These are phyloP conservation scores for Russula brevipes DNA, from an alignment of 768 basidiomycete genomes.

Conservation along the genomic window DNA sequence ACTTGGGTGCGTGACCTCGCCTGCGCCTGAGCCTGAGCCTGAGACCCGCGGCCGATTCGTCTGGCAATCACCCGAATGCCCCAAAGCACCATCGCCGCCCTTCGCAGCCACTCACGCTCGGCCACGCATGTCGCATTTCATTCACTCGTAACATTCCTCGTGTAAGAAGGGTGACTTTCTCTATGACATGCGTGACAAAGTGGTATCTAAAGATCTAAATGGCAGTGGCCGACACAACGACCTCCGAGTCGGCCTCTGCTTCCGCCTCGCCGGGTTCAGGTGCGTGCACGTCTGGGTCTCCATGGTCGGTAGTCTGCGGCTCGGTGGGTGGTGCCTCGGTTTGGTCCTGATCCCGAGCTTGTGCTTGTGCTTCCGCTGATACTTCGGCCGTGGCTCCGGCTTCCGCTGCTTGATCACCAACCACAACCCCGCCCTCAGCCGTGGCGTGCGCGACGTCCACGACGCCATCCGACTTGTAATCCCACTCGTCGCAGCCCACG, in stretches of 20 bases:
- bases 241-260: neutral
- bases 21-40: neutral
- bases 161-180: neutral
- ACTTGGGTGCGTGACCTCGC: neutral
- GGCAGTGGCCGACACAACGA: neutral
- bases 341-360: neutral
- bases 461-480: slow-evolving; percentile 48
- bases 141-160: neutral
- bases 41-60: neutral
- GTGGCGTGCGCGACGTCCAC: neutral
- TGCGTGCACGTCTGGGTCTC: no score
- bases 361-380: neutral
- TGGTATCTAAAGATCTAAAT: slow-evolving; percentile 7
- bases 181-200: no score
- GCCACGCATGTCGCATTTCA: neutral
- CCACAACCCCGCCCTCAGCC: neutral
- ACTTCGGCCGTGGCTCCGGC: neutral
- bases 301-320: no score
- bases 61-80: slow-evolving; percentile 1
- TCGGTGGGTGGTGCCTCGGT: no score
- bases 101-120: neutral
- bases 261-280: neutral
- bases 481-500: slow-evolving; percentile 75
- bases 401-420: neutral
- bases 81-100: slow-evolving; percentile 5